phyloP scores from a whole-genome alignment of 73 alveolate genomes.

The Tetrahymena malaccensis region DNA sequence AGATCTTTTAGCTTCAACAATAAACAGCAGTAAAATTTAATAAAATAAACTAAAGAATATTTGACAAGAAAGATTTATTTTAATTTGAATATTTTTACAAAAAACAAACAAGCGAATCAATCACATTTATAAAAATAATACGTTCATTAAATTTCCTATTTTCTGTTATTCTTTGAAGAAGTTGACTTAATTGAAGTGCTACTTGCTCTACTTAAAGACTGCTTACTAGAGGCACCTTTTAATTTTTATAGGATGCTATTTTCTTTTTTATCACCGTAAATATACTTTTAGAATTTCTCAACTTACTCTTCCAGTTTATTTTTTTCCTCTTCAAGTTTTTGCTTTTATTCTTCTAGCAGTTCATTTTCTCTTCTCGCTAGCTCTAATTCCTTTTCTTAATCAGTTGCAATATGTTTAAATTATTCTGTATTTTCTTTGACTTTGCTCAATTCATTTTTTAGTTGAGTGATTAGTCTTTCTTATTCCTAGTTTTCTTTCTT shows the following conservation, averaged over 20 bases:
- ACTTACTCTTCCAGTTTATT: not conserved
- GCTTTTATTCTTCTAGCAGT: not conserved
- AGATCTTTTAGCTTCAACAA: no score
- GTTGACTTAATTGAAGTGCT: not conserved
- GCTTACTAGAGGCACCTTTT: not conserved
- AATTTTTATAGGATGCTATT: not conserved
- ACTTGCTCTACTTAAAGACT: not conserved
- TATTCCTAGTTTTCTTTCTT: not conserved
- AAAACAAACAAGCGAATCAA: not conserved
- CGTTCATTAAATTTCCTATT: not conserved
- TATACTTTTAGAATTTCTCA: not conserved
- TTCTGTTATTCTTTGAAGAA: not conserved
- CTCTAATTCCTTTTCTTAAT: not conserved
- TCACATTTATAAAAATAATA: not conserved
- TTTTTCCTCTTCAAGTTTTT: not conserved
- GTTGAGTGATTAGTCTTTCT: not conserved
- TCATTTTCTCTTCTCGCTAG: not conserved
- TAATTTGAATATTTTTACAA: no score
- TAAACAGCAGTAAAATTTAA: no score
- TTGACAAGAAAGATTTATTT: no score
- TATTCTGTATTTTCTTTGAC: not conserved
- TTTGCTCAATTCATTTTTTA: not conserved
- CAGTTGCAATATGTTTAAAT: not conserved
- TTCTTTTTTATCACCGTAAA: not conserved
- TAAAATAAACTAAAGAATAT: no score